Evolutionary conservation across 805 yeast species (phyloP).

Genomic region (Limtongia smithiae): DNA sequence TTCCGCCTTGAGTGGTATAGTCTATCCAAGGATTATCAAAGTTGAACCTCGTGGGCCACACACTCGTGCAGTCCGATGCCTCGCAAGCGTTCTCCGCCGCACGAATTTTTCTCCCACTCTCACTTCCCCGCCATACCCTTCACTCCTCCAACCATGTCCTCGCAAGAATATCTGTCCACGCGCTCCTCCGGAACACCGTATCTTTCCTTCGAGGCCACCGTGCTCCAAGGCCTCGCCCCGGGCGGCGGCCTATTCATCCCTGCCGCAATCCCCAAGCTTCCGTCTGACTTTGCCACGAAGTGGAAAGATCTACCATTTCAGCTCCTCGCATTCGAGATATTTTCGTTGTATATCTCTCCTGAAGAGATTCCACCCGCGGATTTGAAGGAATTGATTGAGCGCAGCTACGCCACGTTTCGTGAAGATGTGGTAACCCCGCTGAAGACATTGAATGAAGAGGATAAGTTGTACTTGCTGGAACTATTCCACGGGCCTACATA

Average conservation of each 20-base stretch:
- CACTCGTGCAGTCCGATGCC: no score
- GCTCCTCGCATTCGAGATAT: constrained; percentile 80
- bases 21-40: no score
- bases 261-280: constrained; percentile 66
- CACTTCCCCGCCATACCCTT: background rate
- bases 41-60: no score
- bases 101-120: no score
- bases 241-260: constrained; percentile 98
- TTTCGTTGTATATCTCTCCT: constrained; percentile 72
- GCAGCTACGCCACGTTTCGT: constrained; percentile 89
- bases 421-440: constrained; percentile 85
- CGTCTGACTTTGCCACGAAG: constrained; percentile 50
- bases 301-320: constrained; percentile 79
- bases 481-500: constrained; percentile 98
- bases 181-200: constrained; percentile 38
- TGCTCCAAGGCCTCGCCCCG: constrained; percentile 74
- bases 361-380: constrained; percentile 71
- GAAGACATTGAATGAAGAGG: constrained; percentile 51
- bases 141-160: background rate
- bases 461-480: constrained; percentile 72
- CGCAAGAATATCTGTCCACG: constrained; percentile 39
- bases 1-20: no score
- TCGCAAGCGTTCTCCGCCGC: no score
- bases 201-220: constrained; percentile 41
- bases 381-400: constrained; percentile 55